These are phyloP conservation scores for Aspergillus indologenus DNA, from an alignment of 495 filamentous ascomycete species.

Conservation along the genomic window DNA sequence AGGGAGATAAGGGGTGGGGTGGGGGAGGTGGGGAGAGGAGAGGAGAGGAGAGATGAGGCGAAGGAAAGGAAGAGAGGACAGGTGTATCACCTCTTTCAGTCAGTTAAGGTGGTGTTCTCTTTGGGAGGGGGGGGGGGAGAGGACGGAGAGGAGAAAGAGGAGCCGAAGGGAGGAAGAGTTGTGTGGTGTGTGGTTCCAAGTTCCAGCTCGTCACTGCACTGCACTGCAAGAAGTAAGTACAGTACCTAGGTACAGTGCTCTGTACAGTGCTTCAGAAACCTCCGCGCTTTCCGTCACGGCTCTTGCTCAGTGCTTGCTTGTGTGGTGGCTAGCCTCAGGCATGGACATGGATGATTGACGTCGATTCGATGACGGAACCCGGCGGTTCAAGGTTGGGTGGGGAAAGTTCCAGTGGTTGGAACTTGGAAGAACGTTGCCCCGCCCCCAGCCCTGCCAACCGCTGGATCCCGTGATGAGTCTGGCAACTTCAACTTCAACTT, in stretches of 20 bases:
- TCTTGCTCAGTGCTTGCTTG: neutral
- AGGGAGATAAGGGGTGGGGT: neutral
- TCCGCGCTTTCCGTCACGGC: slow-evolving; percentile 6
- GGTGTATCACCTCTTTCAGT: neutral
- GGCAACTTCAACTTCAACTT: too few species aligned
- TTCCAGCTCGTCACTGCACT: too few species aligned
- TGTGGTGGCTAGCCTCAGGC: neutral
- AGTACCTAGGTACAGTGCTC: too few species aligned
- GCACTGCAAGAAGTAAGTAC: too few species aligned
- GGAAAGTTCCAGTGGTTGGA: neutral
- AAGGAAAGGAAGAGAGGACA: slow-evolving; percentile 2
- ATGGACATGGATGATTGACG: neutral
- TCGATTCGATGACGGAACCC: neutral
- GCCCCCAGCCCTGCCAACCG: neutral
- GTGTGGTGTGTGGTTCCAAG: too few species aligned
- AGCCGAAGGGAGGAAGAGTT: neutral
- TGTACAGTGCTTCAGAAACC: neutral
- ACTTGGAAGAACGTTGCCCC: slow-evolving; percentile 6
- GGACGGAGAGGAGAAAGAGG: neutral
- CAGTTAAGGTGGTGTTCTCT: neutral
- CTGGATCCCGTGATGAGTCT: slow-evolving; percentile 1
- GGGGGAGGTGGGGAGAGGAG: neutral
- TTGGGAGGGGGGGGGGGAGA: neutral
- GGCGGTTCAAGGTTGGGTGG: too few species aligned
- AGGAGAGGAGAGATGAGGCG: neutral